These are phyloP conservation scores for Colletotrichum simmondsii DNA, from an alignment of 2,329 filamentous ascomycete genomes.

Conservation along the genomic window DNA sequence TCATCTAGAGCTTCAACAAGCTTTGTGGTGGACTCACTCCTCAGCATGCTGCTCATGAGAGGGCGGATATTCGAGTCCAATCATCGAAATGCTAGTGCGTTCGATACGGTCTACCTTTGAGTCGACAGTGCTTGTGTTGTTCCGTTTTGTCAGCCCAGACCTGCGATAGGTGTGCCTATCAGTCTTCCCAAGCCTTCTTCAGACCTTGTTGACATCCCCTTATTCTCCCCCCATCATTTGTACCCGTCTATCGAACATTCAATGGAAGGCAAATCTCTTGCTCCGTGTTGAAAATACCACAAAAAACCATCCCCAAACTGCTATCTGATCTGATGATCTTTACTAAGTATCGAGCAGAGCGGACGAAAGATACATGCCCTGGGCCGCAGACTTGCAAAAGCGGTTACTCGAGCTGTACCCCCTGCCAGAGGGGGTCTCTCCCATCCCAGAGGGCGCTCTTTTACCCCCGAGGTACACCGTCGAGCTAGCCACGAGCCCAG, in stretches of 20 bases:
- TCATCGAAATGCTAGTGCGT: background rate
- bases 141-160: background rate
- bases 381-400: slow-evolving; percentile 75
- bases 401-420: slow-evolving; percentile 76
- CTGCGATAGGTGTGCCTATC: background rate
- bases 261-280: background rate
- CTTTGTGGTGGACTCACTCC: background rate
- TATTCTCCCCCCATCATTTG: background rate
- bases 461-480: slow-evolving; percentile 81
- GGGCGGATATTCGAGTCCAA: background rate
- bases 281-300: too few species aligned
- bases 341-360: slow-evolving; percentile 61
- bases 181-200: background rate
- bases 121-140: too few species aligned
- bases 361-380: slow-evolving; percentile 84
- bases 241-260: background rate
- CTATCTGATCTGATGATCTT: too few species aligned
- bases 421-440: slow-evolving; percentile 71
- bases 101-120: background rate
- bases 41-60: background rate
- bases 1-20: background rate
- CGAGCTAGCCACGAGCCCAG: slow-evolving; percentile 42
- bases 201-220: background rate
- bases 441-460: slow-evolving; percentile 79
- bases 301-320: too few species aligned